Evolutionary conservation across 1,284 basidiomycete genomes (phyloP), one percentile per base, ranked within the genome.

Genomic region (Heterobasidion occidentale): DNA sequence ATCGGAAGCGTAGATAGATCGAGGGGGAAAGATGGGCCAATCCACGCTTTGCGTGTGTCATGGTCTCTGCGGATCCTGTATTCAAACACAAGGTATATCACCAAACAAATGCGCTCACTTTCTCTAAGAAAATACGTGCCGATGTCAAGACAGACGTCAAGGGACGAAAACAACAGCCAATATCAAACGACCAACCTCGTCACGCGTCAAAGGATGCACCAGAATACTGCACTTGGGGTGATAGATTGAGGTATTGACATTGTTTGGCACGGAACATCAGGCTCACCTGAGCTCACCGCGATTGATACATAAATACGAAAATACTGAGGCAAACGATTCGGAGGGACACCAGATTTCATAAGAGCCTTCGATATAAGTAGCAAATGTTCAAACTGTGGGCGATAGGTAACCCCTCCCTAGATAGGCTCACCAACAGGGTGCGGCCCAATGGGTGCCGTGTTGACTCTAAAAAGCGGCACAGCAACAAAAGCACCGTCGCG

Each of bases 341-440:
- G 78, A 75, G 0, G 87, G 88, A 36, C 76, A 80, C 87, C 87
- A 90, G 27, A 90, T 84, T 63, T 90, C 88, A 63, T 88, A 90
- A 0, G 86, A 88, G 14, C 86, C 86, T 88, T 50, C 15, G 6
- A 42, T 6, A 42, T 42, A n/a, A 42, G 38, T 42, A 42, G 27
- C 27, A 3, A 5, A 27, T 27, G 27, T 27, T 27, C 3, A 27
- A 27, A 6, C 4, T 60, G 17, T n/a, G 38, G 35, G 51, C 36
- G 3, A 42, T 15, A 53, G 45, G 38, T 55, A 15, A 44, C 4
- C 3, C 5, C 27, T 27, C 27, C 27, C 14, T 12, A 49, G 12
- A 36, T 14, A 36, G 20, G 65, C 80, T 63, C 61, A 84, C 87
- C 88, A 51, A 81, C 79, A n/a, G 88, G 87, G 70, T 90, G 88